Conservation (phyloP, 257 asterid genomes). For the Nemophila menziesii region DNA sequence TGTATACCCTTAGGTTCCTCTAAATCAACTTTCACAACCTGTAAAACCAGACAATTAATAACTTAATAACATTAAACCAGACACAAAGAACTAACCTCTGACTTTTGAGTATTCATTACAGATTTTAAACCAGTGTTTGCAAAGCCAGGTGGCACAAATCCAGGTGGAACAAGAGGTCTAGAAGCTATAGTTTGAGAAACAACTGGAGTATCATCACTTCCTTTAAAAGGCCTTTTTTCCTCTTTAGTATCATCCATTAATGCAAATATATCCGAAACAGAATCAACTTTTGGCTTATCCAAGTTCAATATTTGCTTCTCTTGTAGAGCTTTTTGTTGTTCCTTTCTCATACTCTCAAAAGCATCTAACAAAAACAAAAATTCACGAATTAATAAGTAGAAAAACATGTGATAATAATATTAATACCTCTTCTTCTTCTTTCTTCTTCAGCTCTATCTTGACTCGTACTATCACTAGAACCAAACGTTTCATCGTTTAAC, state of each 20-base stretch:
- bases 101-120: slow-evolving; percentile 25
- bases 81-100: slow-evolving; percentile 33
- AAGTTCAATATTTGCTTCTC: slow-evolving; percentile 59
- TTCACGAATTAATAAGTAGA: slow-evolving; percentile 2
- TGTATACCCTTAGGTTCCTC: slow-evolving; percentile 22
- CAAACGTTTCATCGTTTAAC: slow-evolving; percentile 80
- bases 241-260: slow-evolving; percentile 34
- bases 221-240: slow-evolving; percentile 28
- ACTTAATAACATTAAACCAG: not conserved
- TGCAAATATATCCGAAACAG: slow-evolving; percentile 26
- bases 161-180: slow-evolving; percentile 87
- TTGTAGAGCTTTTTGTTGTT: slow-evolving; percentile 71
- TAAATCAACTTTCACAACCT: slow-evolving; percentile 35
- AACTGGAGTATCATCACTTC: slow-evolving; percentile 27
- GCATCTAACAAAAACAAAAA: slow-evolving; percentile 50
- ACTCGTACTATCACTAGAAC: slow-evolving; percentile 51
- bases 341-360: slow-evolving; percentile 92
- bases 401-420: slow-evolving; percentile 7
- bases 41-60: slow-evolving; percentile 18
- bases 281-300: slow-evolving; percentile 39
- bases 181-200: slow-evolving; percentile 41
- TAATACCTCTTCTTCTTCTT: slow-evolving; percentile 80
- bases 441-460: slow-evolving; percentile 91
- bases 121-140: slow-evolving; percentile 40
- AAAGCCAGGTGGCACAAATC: slow-evolving; percentile 88